These are phyloP conservation scores for Colletotrichum abscissum DNA, from an alignment of 2,329 filamentous ascomycete genomes.

Conservation along the genomic window DNA sequence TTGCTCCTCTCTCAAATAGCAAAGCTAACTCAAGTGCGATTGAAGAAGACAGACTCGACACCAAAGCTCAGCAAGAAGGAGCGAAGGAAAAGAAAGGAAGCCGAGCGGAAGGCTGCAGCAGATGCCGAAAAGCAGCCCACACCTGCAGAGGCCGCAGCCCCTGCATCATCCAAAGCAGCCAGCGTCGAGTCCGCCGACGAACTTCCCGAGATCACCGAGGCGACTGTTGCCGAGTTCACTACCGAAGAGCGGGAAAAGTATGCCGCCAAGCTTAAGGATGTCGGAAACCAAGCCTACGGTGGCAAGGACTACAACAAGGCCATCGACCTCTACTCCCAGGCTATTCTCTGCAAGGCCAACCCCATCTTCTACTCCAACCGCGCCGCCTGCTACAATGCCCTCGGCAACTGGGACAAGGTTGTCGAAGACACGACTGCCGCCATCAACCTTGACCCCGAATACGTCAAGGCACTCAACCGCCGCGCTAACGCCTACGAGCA, in stretches of 20 bases:
- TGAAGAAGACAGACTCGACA: conserved; percentile 52
- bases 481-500: conserved; percentile 97
- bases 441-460: conserved; percentile 92
- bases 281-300: conserved; percentile 96
- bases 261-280: conserved; percentile 91
- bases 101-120: conserved; percentile 67
- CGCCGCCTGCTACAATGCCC: conserved; percentile 95
- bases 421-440: conserved; percentile 97
- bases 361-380: conserved; percentile 99
- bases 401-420: conserved; percentile 93
- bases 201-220: conserved; percentile 74
- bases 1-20: neutral
- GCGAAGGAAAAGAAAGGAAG: conserved; percentile 87
- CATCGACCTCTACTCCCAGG: conserved; percentile 95
- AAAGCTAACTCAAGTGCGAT: conserved; percentile 32
- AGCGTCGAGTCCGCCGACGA: conserved; percentile 72
- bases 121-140: conserved; percentile 51
- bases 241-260: conserved; percentile 83
- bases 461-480: conserved; percentile 97
- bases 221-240: conserved; percentile 62
- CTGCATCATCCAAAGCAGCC: conserved; percentile 60
- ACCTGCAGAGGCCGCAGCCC: conserved; percentile 40
- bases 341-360: conserved; percentile 96
- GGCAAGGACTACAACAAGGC: conserved; percentile 93
- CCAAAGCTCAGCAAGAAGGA: conserved; percentile 92